Evolutionary conservation across 805 yeast species (phyloP).

Genomic region (Candida odintsovae): DNA sequence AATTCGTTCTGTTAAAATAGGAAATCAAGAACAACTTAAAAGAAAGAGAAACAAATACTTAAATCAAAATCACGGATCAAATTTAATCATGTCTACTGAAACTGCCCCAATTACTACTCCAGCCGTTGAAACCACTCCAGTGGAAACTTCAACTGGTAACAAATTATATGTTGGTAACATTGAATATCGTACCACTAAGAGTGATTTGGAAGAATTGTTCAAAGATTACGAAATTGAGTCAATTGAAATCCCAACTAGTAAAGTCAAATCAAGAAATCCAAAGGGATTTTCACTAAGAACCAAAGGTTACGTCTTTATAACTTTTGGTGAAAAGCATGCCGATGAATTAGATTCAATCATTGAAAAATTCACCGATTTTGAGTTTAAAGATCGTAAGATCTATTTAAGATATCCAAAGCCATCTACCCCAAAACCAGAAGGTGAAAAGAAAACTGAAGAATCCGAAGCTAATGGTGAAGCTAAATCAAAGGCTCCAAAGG

Average conservation of each 20-base stretch:
- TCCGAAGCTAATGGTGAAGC: conserved; percentile 2
- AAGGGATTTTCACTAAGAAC: conserved; percentile 33
- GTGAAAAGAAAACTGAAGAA: conserved; percentile 9
- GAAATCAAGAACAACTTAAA: neutral
- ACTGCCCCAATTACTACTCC: neutral
- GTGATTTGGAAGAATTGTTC: conserved; percentile 47
- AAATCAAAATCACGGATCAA: neutral
- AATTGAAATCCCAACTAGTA: conserved; percentile 48
- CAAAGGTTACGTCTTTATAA: conserved; percentile 58
- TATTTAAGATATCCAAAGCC: conserved; percentile 50
- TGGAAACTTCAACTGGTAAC: conserved; percentile 21
- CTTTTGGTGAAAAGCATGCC: conserved; percentile 35
- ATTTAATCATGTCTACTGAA: neutral
- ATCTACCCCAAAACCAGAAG: conserved; percentile 18
- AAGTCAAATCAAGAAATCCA: conserved; percentile 25
- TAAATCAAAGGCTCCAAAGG: conserved; percentile 2
- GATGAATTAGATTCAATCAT: conserved; percentile 40
- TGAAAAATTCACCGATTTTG: conserved; percentile 34
- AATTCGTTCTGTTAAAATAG: neutral
- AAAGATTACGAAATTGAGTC: conserved; percentile 39
- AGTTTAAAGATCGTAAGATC: conserved; percentile 41
- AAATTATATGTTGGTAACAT: conserved; percentile 60
- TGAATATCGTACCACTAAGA: conserved; percentile 57
- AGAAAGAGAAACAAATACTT: neutral
- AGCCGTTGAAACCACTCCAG: neutral